Evolutionary conservation across 2,329 filamentous ascomycete species (phyloP).

Genomic region (Diaporthe capsici): DNA sequence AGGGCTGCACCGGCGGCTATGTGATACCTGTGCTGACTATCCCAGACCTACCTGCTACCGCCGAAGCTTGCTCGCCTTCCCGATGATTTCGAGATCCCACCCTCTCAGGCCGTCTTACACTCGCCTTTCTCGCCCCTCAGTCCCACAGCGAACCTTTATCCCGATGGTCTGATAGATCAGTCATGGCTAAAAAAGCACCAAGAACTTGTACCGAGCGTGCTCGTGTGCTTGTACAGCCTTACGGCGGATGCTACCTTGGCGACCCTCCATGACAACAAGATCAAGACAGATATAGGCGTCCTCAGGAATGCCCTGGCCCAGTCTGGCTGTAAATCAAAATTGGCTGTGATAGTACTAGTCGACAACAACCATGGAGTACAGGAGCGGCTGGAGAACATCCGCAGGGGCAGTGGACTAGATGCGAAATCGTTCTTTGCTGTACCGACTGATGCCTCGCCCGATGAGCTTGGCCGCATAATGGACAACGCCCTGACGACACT

Average conservation of each 20-base stretch:
- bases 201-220: constrained; percentile 82
- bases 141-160: constrained; percentile 85
- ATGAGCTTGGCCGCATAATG: constrained; percentile 81
- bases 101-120: constrained; percentile 75
- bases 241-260: constrained; percentile 80
- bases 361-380: constrained; percentile 73
- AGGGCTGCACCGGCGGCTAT: not conserved
- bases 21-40: not conserved
- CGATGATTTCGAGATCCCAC: constrained; percentile 63
- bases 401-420: constrained; percentile 84
- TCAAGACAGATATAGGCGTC: constrained; percentile 88
- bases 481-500: constrained; percentile 80
- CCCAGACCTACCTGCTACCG: constrained; percentile 69
- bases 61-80: constrained; percentile 69
- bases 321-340: constrained; percentile 83
- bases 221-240: constrained; percentile 85
- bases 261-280: constrained; percentile 85
- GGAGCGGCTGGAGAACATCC: constrained; percentile 83
- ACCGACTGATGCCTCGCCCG: constrained; percentile 77
- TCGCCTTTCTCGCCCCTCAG: constrained; percentile 93
- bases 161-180: constrained; percentile 87
- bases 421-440: constrained; percentile 89
- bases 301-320: constrained; percentile 76
- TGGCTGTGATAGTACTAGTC: constrained; percentile 83
- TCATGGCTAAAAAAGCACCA: constrained; percentile 93